These are phyloP conservation scores for Sphaerostilbella broomeana DNA, from an alignment of 2,329 filamentous ascomycete genomes.

Conservation along the genomic window DNA sequence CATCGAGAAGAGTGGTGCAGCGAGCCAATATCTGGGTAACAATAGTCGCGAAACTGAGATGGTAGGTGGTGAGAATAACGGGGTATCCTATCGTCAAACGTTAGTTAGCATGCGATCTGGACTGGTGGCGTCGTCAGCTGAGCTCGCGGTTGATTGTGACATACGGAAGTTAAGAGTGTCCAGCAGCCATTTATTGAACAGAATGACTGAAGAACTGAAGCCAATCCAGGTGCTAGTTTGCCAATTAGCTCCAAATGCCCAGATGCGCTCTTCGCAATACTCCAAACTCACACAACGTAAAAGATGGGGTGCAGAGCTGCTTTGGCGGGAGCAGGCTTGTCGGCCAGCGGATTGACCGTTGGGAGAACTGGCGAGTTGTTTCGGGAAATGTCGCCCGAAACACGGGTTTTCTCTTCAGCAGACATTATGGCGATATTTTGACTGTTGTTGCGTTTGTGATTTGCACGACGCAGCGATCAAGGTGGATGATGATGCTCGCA, in stretches of 20 bases:
- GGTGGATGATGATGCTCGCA: constrained; percentile 18
- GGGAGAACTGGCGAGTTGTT: constrained; percentile 63
- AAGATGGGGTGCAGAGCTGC: constrained; percentile 68
- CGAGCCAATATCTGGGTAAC: constrained; percentile 92
- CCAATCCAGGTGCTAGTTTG: constrained; percentile 77
- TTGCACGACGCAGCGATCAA: constrained; percentile 27
- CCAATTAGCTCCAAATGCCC: constrained; percentile 1
- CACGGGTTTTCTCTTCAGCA: constrained; percentile 71
- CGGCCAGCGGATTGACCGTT: constrained; percentile 67
- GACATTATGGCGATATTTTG: constrained; percentile 24
- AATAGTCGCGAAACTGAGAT: constrained; percentile 84
- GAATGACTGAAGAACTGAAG: constrained; percentile 86
- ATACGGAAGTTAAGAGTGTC: constrained; percentile 70
- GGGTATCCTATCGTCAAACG: constrained; percentile 48
- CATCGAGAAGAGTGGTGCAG: constrained; percentile 84
- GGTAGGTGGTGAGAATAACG: constrained; percentile 90
- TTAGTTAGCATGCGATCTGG: constrained; percentile 14
- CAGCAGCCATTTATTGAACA: constrained; percentile 99
- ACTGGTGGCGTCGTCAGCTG: constrained; percentile 1
- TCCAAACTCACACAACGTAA: constrained; percentile 62
- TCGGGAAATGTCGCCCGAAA: constrained; percentile 69
- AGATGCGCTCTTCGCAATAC: background rate
- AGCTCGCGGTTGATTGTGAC: constrained; percentile 15
- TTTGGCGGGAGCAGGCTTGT: constrained; percentile 63
- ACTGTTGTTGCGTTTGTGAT: background rate